These are phyloP conservation scores for Aspergillus chevalieri DNA, from an alignment of 2,329 filamentous ascomycete genomes.

Conservation along the genomic window DNA sequence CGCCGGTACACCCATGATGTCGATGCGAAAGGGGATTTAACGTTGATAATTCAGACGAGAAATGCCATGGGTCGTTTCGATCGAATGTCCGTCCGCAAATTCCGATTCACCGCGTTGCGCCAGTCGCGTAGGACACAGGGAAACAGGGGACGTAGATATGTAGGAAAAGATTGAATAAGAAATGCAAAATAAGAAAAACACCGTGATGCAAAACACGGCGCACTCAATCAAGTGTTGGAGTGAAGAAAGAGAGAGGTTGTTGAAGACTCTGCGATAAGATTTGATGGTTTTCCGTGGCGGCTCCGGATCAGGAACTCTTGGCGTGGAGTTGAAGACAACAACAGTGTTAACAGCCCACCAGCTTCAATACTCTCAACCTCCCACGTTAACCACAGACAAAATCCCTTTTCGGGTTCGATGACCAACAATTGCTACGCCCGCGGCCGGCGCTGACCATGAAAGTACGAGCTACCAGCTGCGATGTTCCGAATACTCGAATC, in stretches of 20 bases:
- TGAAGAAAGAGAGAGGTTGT: background rate
- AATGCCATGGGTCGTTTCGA: background rate
- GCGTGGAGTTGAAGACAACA: conserved; percentile 5
- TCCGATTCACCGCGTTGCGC: background rate
- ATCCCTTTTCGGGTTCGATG: conserved; percentile 21
- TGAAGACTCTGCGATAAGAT: conserved; percentile 6
- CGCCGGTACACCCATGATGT: conserved; percentile 81
- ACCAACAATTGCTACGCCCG: conserved; percentile 17
- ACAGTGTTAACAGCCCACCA: background rate
- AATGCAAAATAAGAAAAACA: background rate
- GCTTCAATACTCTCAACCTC: background rate
- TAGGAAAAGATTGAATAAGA: background rate
- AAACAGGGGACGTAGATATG: background rate
- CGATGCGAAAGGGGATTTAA: conserved; percentile 9
- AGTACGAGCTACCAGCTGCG: conserved; percentile 27
- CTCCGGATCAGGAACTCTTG: conserved; percentile 17
- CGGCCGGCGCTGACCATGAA: conserved; percentile 37
- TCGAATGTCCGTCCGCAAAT: background rate
- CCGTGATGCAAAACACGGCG: background rate
- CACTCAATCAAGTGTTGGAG: background rate
- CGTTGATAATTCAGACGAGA: background rate
- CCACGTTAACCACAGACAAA: background rate
- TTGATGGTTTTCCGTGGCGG: conserved; percentile 13
- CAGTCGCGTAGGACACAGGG: background rate
- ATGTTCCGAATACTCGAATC: conserved; percentile 57